Evolutionary conservation across 768 basidiomycete species (phyloP).

Genomic region (Floccularia luteovirens): DNA sequence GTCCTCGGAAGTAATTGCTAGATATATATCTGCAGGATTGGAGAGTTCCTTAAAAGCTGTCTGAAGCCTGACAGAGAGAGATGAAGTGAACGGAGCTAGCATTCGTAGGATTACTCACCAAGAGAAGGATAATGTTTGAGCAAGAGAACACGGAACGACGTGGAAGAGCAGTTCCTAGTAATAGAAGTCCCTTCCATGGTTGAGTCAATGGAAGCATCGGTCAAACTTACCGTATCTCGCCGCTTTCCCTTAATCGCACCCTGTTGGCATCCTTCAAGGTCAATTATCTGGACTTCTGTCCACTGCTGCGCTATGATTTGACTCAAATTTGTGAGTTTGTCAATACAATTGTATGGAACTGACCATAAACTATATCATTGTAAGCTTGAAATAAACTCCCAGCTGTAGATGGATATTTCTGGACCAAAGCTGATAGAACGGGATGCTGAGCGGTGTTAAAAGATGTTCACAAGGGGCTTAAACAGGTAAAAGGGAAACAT

Average conservation of each 20-base stretch:
- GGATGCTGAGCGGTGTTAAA: no score
- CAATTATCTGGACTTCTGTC: conserved; percentile 54
- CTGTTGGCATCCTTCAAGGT: conserved; percentile 45
- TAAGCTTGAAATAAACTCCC: conserved; percentile 66
- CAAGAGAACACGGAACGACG: conserved; percentile 62
- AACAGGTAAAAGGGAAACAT: neutral
- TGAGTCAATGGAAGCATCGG: conserved; percentile 1
- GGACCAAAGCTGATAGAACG: conserved; percentile 35
- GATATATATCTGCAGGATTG: conserved; percentile 42
- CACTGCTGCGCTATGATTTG: conserved; percentile 62
- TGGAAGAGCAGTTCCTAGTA: conserved; percentile 33
- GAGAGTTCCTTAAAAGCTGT: conserved; percentile 46
- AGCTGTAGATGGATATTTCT: conserved; percentile 56
- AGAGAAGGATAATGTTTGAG: conserved; percentile 56
- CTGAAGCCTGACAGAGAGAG: conserved; percentile 36
- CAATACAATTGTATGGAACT: conserved; percentile 3
- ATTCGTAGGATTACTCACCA: conserved; percentile 33
- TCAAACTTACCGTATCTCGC: conserved; percentile 36
- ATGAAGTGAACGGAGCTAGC: neutral
- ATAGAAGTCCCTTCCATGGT: conserved; percentile 2
- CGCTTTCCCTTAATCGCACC: conserved; percentile 54
- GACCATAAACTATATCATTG: conserved; percentile 65
- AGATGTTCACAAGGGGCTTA: no score
- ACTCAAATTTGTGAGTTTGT: conserved; percentile 4
- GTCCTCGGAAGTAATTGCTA: conserved; percentile 71